Evolutionary conservation across 2,329 filamentous ascomycete species (phyloP).

Genomic region (Cladobotryum protrusum): DNA sequence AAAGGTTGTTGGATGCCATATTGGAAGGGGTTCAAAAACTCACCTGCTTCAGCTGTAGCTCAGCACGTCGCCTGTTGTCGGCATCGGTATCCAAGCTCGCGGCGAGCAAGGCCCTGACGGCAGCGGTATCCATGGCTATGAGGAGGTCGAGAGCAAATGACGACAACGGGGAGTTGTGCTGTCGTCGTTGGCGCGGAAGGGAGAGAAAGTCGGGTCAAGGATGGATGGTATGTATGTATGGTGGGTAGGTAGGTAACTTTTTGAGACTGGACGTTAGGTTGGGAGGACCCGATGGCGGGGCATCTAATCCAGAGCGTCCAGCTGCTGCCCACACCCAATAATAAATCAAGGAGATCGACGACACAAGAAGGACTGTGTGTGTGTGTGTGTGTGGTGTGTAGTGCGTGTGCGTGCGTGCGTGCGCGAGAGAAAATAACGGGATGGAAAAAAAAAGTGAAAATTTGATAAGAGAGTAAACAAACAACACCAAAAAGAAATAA

Average conservation of each 20-base stretch:
- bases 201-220: conserved; percentile 5
- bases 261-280: conserved; percentile 12
- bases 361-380: neutral
- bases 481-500: too few species aligned
- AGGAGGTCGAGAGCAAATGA: conserved; percentile 15
- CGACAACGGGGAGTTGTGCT: conserved; percentile 23
- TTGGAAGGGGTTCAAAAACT: conserved; percentile 22
- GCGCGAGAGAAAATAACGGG: too few species aligned
- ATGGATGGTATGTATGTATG: neutral
- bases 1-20: neutral
- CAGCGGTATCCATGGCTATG: conserved; percentile 63
- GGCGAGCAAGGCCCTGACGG: conserved; percentile 69
- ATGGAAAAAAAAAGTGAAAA: too few species aligned
- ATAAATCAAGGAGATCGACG: neutral
- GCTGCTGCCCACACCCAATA: conserved; percentile 6
- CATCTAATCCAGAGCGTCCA: conserved; percentile 10
- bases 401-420: too few species aligned
- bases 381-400: neutral
- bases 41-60: conserved; percentile 78
- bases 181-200: conserved; percentile 21
- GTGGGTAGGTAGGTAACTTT: conserved; percentile 3
- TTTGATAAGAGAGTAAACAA: too few species aligned
- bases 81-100: conserved; percentile 69
- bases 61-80: conserved; percentile 68
- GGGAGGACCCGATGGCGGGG: conserved; percentile 15